Base-by-base conservation (phyloP, 768 basidiomycete genomes). In the Boletales sp. region DNA sequence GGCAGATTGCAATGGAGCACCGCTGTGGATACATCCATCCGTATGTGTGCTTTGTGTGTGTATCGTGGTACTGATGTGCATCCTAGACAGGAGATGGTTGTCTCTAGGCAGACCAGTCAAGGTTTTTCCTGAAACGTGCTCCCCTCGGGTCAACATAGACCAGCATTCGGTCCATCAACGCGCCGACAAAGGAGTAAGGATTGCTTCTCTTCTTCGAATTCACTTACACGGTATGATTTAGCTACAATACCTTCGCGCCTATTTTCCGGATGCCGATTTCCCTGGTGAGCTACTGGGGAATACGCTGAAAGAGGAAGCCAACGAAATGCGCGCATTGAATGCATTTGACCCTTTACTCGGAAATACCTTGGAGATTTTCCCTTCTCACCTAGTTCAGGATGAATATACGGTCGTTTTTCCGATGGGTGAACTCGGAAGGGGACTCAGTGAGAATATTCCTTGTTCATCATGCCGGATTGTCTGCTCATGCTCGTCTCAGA, bases 201-300 rank as follows among this genome's bases (percentile, higher is more conserved):
- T 13, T 19, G 4, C 15, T 15, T 8, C 17, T 33, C 35, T 41
- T 2, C 46, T 4, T 35, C 15, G 4, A 21, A 9, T 28, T 35
- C 47, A 50, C 21, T 50, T 10, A 57, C n/a, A 15, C 19, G 13
- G 8, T 33, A 11, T 53, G 41, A 45, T 39, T 15, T 51, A 92
- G 89, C 78, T 85, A 13, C 81, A 83, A 48, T 89, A 87, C 57
- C 72, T 90, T 41, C 80, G 85, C 40, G 83, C 80, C 5, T 76
- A 78, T 64, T 75, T 85, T 47, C 87, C 89, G 2, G 87, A 90
- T 52, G 73, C 85, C 14, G 86, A 90, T 51, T 72, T 92, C n/a
- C 71, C 86, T 8, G 69, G 78, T n/a, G 82, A 87, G 36, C 68
- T 91, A 19, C 73, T 91, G 40, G 66, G 78, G 44, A 76, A 79